These are phyloP conservation scores for Cystobasidium sp. DNA, from an alignment of 1,284 basidiomycete genomes.

Conservation along the genomic window DNA sequence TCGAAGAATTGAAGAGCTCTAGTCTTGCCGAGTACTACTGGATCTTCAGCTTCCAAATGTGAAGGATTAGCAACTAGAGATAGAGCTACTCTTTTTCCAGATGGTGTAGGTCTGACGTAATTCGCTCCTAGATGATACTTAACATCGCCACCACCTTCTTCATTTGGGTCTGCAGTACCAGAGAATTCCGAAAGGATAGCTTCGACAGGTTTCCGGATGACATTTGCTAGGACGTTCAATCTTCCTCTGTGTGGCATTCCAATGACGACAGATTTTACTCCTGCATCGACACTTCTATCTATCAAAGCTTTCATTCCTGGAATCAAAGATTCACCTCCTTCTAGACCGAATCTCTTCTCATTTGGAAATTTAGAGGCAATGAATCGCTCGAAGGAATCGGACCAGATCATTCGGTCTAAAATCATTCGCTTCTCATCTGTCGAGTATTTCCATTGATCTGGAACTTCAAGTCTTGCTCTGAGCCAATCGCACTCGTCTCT, in stretches of 20 bases:
- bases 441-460: slow-evolving; percentile 97
- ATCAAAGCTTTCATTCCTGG: slow-evolving; percentile 99
- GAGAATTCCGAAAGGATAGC: slow-evolving; percentile 98
- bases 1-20: slow-evolving; percentile 95
- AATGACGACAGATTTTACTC: slow-evolving; percentile 93
- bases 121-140: slow-evolving; percentile 99
- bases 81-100: slow-evolving; percentile 95
- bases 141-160: slow-evolving; percentile 91
- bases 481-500: slow-evolving; percentile 99
- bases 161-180: slow-evolving; percentile 69
- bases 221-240: slow-evolving; percentile 96
- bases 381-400: slow-evolving; percentile 98
- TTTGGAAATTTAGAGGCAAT: slow-evolving; percentile 98
- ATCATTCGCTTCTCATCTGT: slow-evolving; percentile 99
- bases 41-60: slow-evolving; percentile 95
- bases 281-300: slow-evolving; percentile 94
- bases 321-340: slow-evolving; percentile 96
- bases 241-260: slow-evolving; percentile 99
- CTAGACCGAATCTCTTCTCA: slow-evolving; percentile 99
- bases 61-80: slow-evolving; percentile 99
- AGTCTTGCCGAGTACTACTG: slow-evolving; percentile 96
- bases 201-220: slow-evolving; percentile 97
- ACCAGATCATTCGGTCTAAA: slow-evolving; percentile 98
- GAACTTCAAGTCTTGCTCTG: slow-evolving; percentile 91
- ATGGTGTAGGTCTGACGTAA: slow-evolving; percentile 96